Conservation (phyloP, 179 eudicot genomes). For the Heliamphora pulchella region DNA sequence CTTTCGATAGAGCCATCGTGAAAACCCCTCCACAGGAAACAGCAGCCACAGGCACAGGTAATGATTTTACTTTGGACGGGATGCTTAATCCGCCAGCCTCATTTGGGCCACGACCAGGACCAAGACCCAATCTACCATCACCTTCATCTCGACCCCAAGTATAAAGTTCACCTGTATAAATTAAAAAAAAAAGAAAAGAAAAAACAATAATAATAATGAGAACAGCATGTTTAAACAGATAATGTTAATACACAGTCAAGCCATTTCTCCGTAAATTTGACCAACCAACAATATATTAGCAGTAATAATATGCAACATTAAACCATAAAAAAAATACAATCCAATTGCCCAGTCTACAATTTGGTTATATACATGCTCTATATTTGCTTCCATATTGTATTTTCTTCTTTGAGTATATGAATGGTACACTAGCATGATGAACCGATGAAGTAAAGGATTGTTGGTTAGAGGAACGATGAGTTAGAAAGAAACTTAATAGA, state of each 20-base stretch:
- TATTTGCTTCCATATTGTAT: not conserved
- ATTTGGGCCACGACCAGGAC: slow-evolving; percentile 91
- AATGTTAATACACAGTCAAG: not conserved
- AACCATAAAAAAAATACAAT: not conserved
- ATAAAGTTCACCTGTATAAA: slow-evolving; percentile 60
- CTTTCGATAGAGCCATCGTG: slow-evolving; percentile 74
- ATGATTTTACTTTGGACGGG: slow-evolving; percentile 67
- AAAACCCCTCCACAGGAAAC: slow-evolving; percentile 94
- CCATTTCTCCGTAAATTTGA: not conserved
- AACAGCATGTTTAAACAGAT: not conserved
- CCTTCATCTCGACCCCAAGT: slow-evolving; percentile 99
- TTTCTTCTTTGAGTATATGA: not conserved
- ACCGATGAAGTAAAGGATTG: too few relatives aligned
- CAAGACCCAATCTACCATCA: slow-evolving; percentile 95
- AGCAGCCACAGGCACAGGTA: slow-evolving; percentile 63
- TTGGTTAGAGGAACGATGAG: too few relatives aligned
- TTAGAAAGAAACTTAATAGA: too few relatives aligned
- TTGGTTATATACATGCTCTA: not conserved
- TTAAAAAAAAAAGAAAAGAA: slow-evolving; percentile 5
- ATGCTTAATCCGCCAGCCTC: slow-evolving; percentile 79
- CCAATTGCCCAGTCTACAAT: not conserved
- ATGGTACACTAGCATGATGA: too few relatives aligned
- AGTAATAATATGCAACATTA: not conserved
- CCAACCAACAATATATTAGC: too few relatives aligned
- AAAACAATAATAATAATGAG: too few relatives aligned